These are phyloP conservation scores for Lentinus tigrinus DNA, from an alignment of 768 basidiomycete genomes.

Conservation along the genomic window DNA sequence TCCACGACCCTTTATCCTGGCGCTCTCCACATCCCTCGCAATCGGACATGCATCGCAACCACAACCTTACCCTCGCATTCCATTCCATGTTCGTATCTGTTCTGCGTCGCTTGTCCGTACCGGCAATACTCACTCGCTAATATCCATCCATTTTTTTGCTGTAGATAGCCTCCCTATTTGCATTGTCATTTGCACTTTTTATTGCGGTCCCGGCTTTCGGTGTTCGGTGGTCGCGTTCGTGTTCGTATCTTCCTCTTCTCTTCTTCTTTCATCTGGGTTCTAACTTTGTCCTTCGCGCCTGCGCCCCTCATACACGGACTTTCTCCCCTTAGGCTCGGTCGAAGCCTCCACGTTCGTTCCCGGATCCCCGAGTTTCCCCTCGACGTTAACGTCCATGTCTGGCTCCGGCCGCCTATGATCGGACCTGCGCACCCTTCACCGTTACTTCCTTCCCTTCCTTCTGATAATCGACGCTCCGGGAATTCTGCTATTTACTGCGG, in stretches of 20 bases:
- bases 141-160: background rate
- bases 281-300: background rate
- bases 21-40: background rate
- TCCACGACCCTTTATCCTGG: background rate
- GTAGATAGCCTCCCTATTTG: background rate
- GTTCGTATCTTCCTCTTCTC: background rate
- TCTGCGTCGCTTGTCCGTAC: background rate
- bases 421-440: background rate
- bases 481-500: background rate
- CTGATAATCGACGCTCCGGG: conserved; percentile 4
- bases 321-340: background rate
- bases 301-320: background rate
- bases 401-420: background rate
- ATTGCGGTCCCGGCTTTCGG: conserved; percentile 1
- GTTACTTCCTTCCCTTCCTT: background rate
- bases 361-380: background rate
- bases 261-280: too few species aligned
- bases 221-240: background rate
- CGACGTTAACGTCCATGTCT: background rate
- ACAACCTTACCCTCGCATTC: background rate
- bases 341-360: background rate
- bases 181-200: background rate
- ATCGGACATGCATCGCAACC: background rate
- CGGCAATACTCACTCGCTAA: background rate
- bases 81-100: background rate